These are phyloP conservation scores for Rhizopogon rudus DNA, from an alignment of 768 basidiomycete species.

Conservation along the genomic window DNA sequence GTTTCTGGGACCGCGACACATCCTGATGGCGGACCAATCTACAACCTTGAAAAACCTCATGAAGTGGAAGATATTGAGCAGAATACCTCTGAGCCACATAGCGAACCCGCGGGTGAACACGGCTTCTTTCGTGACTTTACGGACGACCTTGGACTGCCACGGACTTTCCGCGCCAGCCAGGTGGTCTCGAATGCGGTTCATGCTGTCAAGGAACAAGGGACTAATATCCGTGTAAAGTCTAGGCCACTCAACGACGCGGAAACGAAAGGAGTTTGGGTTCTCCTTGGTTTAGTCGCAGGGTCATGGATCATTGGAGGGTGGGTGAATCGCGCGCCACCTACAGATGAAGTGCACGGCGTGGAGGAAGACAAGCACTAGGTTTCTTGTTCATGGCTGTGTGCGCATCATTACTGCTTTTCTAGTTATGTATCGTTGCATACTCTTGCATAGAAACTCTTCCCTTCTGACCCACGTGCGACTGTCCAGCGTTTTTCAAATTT, in stretches of 20 bases:
- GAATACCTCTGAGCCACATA: constrained; percentile 2
- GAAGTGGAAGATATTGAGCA: constrained; percentile 4
- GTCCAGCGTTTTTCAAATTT: neutral
- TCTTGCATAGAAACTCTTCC: neutral
- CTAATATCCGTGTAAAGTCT: constrained; percentile 16
- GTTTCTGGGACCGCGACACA: constrained; percentile 44
- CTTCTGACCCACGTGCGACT: no score
- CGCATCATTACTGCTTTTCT: neutral
- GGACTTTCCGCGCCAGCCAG: constrained; percentile 21
- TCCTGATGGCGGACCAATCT: constrained; percentile 41
- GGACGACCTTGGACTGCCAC: constrained; percentile 33
- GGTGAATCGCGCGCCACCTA: constrained; percentile 10
- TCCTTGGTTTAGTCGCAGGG: constrained; percentile 44
- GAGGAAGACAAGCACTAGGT: constrained; percentile 11
- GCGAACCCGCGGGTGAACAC: constrained; percentile 11
- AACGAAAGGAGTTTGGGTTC: constrained; percentile 39
- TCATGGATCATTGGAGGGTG: constrained; percentile 43
- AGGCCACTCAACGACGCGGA: constrained; percentile 40
- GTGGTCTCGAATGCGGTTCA: constrained; percentile 8
- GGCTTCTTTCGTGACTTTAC: constrained; percentile 30
- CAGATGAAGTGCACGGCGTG: constrained; percentile 9
- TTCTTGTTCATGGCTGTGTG: neutral
- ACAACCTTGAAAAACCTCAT: constrained; percentile 30
- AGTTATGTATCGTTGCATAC: neutral
- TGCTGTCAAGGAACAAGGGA: constrained; percentile 12